Evolutionary conservation across 2,329 filamentous ascomycete species (phyloP).

Genomic region (Lachnellula hyalina): DNA sequence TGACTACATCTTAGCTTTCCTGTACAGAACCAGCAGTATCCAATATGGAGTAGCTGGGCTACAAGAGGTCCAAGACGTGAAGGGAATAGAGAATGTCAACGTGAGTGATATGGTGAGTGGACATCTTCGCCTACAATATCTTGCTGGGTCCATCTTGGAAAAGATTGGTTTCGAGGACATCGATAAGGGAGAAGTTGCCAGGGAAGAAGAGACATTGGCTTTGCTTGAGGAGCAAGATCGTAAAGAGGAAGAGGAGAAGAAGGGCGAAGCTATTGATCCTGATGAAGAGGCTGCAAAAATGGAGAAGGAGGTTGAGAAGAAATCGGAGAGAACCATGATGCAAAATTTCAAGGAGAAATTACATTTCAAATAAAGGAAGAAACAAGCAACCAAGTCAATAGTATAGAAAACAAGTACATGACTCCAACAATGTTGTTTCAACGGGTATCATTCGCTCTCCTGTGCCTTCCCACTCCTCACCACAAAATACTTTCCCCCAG

Average conservation of each 20-base stretch:
- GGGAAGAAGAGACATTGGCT: constrained; percentile 39
- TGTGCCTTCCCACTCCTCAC: constrained; percentile 30
- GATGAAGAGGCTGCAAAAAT: constrained; percentile 32
- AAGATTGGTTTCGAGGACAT: constrained; percentile 59
- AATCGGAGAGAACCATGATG: constrained; percentile 23
- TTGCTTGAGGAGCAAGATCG: constrained; percentile 38
- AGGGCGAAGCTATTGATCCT: constrained; percentile 22
- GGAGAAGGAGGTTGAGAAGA: constrained; percentile 24
- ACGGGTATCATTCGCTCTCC: neutral
- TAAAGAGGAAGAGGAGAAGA: constrained; percentile 32
- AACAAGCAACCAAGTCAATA: neutral
- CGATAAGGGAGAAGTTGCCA: constrained; percentile 39
- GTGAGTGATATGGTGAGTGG: constrained; percentile 60
- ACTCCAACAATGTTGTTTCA: neutral
- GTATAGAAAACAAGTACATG: neutral
- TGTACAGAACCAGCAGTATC: constrained; percentile 79
- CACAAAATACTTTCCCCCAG: constrained; percentile 32
- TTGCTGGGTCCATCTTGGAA: constrained; percentile 61
- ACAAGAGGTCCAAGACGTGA: constrained; percentile 63
- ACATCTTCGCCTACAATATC: constrained; percentile 65
- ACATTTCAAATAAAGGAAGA: constrained; percentile 13
- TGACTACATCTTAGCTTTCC: constrained; percentile 79
- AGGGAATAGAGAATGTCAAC: constrained; percentile 58
- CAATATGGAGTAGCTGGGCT: constrained; percentile 81
- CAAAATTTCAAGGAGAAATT: constrained; percentile 23